Conservation (phyloP, 2,329 filamentous ascomycete species). For the Lachnellula hyalina region DNA sequence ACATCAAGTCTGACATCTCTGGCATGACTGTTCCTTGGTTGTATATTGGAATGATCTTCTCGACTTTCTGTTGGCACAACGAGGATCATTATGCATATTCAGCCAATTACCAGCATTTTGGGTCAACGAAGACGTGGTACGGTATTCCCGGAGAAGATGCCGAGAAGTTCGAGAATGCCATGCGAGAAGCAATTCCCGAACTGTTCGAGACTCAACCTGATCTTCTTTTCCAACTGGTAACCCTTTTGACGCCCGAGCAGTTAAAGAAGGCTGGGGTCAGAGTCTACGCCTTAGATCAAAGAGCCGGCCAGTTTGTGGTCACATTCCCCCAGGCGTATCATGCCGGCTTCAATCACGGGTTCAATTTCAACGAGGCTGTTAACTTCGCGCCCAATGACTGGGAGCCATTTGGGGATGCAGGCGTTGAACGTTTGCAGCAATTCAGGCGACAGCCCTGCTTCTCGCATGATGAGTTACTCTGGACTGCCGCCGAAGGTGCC, state of each 20-base stretch:
- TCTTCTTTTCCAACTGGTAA: conserved; percentile 95
- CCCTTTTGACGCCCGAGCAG: conserved; percentile 86
- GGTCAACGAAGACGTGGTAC: conserved; percentile 98
- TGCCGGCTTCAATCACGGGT: conserved; percentile 96
- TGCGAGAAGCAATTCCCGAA: conserved; percentile 92
- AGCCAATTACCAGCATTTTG: conserved; percentile 97
- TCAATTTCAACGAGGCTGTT: conserved; percentile 98
- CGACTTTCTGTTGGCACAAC: conserved; percentile 99
- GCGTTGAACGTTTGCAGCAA: conserved; percentile 78
- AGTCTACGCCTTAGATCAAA: conserved; percentile 92
- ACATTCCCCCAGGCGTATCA: conserved; percentile 98
- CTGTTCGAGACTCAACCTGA: conserved; percentile 96
- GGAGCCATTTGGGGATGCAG: conserved; percentile 85
- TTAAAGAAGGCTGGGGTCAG: conserved; percentile 87
- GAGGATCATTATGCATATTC: conserved; percentile 98
- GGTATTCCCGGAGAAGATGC: conserved; percentile 92
- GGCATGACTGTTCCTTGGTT: conserved; percentile 99
- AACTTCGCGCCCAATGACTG: conserved; percentile 95
- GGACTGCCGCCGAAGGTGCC: conserved; percentile 79
- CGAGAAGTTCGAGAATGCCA: conserved; percentile 90
- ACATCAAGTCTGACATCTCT: conserved; percentile 97
- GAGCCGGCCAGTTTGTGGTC: conserved; percentile 91
- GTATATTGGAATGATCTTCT: conserved; percentile 99
- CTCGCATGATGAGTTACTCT: conserved; percentile 89
- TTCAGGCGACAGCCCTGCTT: conserved; percentile 94